Conservation (phyloP, 2,329 filamentous ascomycete species). For the Diplocarpon rosae region DNA sequence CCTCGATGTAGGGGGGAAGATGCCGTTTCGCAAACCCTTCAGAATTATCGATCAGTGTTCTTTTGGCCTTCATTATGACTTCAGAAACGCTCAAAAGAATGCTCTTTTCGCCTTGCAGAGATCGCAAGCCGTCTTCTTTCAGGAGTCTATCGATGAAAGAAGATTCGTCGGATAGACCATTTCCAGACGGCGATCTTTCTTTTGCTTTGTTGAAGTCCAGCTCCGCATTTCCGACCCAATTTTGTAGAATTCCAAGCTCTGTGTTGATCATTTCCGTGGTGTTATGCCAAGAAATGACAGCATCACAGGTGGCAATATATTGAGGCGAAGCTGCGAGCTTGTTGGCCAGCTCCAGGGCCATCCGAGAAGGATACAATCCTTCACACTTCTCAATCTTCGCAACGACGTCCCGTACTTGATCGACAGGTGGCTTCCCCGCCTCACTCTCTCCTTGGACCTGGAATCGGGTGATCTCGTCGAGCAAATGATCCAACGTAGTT, state of each 20-base stretch:
- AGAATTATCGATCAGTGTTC: constrained; percentile 78
- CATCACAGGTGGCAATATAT: constrained; percentile 75
- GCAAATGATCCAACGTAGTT: constrained; percentile 55
- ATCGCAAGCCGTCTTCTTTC: constrained; percentile 91
- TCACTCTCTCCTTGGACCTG: constrained; percentile 90
- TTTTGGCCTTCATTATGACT: constrained; percentile 89
- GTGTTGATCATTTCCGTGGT: constrained; percentile 94
- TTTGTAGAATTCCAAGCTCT: constrained; percentile 80
- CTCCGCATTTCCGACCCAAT: constrained; percentile 94
- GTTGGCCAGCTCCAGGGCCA: constrained; percentile 62
- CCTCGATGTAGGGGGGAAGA: constrained; percentile 91
- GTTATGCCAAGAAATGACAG: constrained; percentile 93
- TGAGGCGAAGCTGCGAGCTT: constrained; percentile 64
- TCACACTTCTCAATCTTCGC: constrained; percentile 85
- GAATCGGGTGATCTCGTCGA: constrained; percentile 88
- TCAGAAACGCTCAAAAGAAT: constrained; percentile 75
- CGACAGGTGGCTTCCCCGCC: constrained; percentile 69
- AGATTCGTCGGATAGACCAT: constrained; percentile 75
- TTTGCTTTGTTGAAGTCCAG: constrained; percentile 78
- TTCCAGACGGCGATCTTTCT: constrained; percentile 53
- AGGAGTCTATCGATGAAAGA: constrained; percentile 90
- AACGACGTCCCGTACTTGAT: constrained; percentile 85
- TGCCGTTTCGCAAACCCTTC: constrained; percentile 78
- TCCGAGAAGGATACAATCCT: constrained; percentile 70
- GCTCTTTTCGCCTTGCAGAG: constrained; percentile 75